Evolutionary conservation across 2,329 filamentous ascomycete species (phyloP).

Genomic region (Helotiales sp.): DNA sequence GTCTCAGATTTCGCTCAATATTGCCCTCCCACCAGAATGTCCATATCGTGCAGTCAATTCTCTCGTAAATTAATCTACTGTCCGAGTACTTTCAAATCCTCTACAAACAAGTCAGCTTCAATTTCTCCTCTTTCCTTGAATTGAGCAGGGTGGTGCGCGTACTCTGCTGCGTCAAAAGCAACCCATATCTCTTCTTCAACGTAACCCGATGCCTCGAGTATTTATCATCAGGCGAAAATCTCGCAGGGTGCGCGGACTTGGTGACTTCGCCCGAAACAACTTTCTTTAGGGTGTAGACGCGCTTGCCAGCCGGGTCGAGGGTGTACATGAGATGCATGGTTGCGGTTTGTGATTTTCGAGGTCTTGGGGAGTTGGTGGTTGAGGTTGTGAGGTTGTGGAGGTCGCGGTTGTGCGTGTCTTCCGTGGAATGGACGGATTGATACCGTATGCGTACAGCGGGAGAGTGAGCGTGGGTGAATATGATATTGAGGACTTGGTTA

Average conservation of each 20-base stretch:
- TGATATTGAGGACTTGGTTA: not conserved
- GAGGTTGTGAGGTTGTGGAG: no score
- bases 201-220: slow-evolving; percentile 96
- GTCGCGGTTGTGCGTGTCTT: no score
- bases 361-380: no score
- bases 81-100: slow-evolving; percentile 45
- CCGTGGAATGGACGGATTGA: no score
- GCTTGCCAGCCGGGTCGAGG: slow-evolving; percentile 77
- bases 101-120: slow-evolving; percentile 29
- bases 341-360: slow-evolving; percentile 7
- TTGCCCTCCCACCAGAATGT: not conserved
- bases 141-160: slow-evolving; percentile 26
- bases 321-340: slow-evolving; percentile 83
- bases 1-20: not conserved
- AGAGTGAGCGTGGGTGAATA: not conserved
- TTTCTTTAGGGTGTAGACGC: slow-evolving; percentile 95
- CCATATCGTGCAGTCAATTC: not conserved
- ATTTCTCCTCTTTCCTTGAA: not conserved
- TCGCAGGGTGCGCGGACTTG: slow-evolving; percentile 92
- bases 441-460: not conserved
- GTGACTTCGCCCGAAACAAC: slow-evolving; percentile 80
- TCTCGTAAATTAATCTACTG: slow-evolving; percentile 35
- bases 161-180: slow-evolving; percentile 82
- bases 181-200: slow-evolving; percentile 87
- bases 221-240: slow-evolving; percentile 98